Base-by-base conservation (phyloP, 805 yeast species). In the Pichia paraexigua region DNA sequence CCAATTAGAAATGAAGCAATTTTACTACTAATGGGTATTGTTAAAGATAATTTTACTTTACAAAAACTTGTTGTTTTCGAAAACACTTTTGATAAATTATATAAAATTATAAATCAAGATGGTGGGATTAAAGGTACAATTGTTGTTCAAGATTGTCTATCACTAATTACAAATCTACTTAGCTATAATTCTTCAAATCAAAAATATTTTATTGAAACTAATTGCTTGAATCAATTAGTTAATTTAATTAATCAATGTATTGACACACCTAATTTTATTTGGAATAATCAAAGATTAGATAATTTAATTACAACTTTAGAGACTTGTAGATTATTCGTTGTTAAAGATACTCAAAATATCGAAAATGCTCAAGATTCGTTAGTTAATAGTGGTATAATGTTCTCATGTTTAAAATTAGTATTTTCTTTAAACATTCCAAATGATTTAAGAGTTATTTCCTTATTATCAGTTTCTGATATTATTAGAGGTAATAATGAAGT, bases 21-120 rank as follows among this genome's bases (percentile, higher is more conserved):
- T 39, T 68, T 92, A 48, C 71, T 95, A n/a, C 71, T 95, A 47
- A 83, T 86, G 83, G 84, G 90, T 12, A 74, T 94, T 3, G 95
- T 83, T 13, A 83, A 83, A 58, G 85, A 87, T 53, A 87, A 89
- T 60, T 80, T 83, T 53, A 92, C 88, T 64, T 82, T 92, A 32
- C 99, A 94, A 64, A 91, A 90, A 61, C 71, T 94, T 20, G 95
- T 95, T 11, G 99, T 96, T 0, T 94, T 94, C 63, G 97, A 94
- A 64, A 91, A 88, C 58, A 85, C 95, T 0, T 91, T 94, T 62
- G 97, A 89, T 55, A 80, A 76, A 54, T 68, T 90, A 13, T 91
- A 92, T 60, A 74, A 72, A n/a, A 85, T 94, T 15, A 82, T 92
- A 24, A 82, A 80, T 17, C 86, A 82, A 56, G 97, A 91, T 66